Percentiles rank a stretch among this genome's conserved stretches.
Conservation (phyloP, 345 rosid genomes). For the Eutrema yunnanense region DNA sequence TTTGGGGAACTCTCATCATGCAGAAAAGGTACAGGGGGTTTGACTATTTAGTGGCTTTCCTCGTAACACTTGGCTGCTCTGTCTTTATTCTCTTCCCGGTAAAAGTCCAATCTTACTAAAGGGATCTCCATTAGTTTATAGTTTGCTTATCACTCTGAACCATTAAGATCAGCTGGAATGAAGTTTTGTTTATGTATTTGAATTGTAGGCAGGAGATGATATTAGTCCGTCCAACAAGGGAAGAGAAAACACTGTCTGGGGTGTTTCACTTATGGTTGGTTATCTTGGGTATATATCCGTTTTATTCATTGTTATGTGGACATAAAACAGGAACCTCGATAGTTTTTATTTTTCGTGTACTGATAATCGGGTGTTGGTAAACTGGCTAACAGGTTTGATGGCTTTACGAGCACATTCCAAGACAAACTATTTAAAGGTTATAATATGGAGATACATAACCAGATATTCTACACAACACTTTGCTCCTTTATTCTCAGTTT, state of each 20-base stretch:
- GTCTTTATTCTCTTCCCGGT: slow-evolving; percentile 87
- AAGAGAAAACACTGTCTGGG: slow-evolving; percentile 92
- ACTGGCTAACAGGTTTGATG: slow-evolving; percentile 62
- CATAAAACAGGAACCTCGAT: background rate
- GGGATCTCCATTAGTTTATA: background rate
- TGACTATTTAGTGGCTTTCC: slow-evolving; percentile 76
- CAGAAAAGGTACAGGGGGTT: slow-evolving; percentile 78
- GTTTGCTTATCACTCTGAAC: background rate
- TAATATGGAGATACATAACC: slow-evolving; percentile 91
- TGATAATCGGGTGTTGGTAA: background rate
- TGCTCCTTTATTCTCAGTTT: slow-evolving; percentile 82
- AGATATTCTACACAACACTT: slow-evolving; percentile 86
- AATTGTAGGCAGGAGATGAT: slow-evolving; percentile 66
- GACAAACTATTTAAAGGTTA: slow-evolving; percentile 89
- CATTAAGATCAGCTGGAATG: background rate
- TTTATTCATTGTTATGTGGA: background rate
- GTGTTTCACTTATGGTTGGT: slow-evolving; percentile 77
- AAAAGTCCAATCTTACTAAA: background rate
- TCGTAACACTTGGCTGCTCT: slow-evolving; percentile 85
- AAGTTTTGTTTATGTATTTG: slow-evolving; percentile 12
- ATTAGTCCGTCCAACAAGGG: slow-evolving; percentile 72
- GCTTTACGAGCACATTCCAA: slow-evolving; percentile 96
- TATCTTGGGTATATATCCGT: slow-evolving; percentile 71
- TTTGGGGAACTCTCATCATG: slow-evolving; percentile 91
- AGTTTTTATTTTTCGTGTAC: background rate